These are phyloP conservation scores for Gymnopilus dilepis DNA, from an alignment of 768 basidiomycete genomes.

Conservation along the genomic window DNA sequence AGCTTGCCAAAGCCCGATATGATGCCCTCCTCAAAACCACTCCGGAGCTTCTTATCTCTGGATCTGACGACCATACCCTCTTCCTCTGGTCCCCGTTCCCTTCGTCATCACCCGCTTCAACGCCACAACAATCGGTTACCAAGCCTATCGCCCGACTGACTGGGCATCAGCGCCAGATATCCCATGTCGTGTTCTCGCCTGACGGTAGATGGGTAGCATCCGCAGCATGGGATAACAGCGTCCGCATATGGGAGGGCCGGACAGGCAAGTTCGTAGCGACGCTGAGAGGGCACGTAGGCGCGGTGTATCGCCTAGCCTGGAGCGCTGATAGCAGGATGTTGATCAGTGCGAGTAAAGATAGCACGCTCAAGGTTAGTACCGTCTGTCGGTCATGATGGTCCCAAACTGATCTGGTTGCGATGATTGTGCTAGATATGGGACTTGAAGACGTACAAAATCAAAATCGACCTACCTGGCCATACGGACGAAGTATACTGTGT, in stretches of 20 bases:
- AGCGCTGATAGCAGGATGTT: slow-evolving; percentile 91
- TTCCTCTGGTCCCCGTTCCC: slow-evolving; percentile 93
- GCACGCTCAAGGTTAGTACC: slow-evolving; percentile 83
- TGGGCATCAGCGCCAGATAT: slow-evolving; percentile 94
- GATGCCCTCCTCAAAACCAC: slow-evolving; percentile 63
- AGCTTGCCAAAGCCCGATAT: slow-evolving; percentile 79
- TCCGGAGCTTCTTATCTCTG: slow-evolving; percentile 90
- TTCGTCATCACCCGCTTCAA: slow-evolving; percentile 35
- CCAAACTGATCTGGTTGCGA: not conserved
- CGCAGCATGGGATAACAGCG: slow-evolving; percentile 88
- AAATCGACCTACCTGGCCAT: slow-evolving; percentile 93
- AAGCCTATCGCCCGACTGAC: slow-evolving; percentile 74
- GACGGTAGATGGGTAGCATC: slow-evolving; percentile 93
- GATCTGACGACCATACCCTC: slow-evolving; percentile 97
- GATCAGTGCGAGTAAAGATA: slow-evolving; percentile 95
- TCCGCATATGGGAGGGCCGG: slow-evolving; percentile 89
- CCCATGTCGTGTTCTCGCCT: slow-evolving; percentile 93
- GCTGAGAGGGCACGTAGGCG: slow-evolving; percentile 89
- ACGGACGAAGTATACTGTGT: slow-evolving; percentile 99
- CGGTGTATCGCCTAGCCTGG: slow-evolving; percentile 96
- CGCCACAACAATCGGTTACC: slow-evolving; percentile 27
- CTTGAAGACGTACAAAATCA: slow-evolving; percentile 94
- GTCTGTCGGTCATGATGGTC: slow-evolving; percentile 1
- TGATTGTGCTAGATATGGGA: slow-evolving; percentile 80
- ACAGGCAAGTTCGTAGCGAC: slow-evolving; percentile 90